Evolutionary conservation across 2,329 filamentous ascomycete species (phyloP).

Genomic region (Arthrobotrys sphaeroides): DNA sequence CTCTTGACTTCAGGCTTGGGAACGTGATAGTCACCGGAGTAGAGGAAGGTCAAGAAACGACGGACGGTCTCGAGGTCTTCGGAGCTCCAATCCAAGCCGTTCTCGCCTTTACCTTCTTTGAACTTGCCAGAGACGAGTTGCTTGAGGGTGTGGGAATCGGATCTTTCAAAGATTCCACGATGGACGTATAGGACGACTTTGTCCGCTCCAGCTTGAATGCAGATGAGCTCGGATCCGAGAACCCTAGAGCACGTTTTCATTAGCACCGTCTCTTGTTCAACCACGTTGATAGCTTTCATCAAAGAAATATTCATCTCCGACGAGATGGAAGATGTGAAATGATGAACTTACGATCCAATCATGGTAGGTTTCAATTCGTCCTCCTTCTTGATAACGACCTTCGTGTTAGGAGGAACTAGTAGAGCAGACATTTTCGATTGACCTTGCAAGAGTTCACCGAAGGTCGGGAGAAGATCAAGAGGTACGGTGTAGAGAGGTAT

Average conservation of each 20-base stretch:
- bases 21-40: conserved; percentile 32
- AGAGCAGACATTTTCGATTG: no score
- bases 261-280: neutral
- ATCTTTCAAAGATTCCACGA: neutral
- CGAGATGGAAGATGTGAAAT: no score
- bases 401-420: no score
- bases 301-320: no score
- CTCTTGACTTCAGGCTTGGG: conserved; percentile 9
- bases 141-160: conserved; percentile 6
- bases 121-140: conserved; percentile 26
- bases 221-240: conserved; percentile 14
- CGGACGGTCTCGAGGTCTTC: conserved; percentile 23
- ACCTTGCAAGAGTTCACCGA: no score
- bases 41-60: conserved; percentile 22
- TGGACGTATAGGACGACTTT: conserved; percentile 1
- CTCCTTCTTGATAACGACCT: no score
- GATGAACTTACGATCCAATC: conserved; percentile 6
- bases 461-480: no score
- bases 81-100: conserved; percentile 26
- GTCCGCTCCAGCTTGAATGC: conserved; percentile 16
- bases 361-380: no score
- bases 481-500: no score
- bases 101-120: conserved; percentile 37
- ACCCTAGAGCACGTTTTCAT: neutral
- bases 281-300: no score